Evolutionary conservation across 2,329 filamentous ascomycete species (phyloP).

Genomic region (Lecanoromycetidae sp.): DNA sequence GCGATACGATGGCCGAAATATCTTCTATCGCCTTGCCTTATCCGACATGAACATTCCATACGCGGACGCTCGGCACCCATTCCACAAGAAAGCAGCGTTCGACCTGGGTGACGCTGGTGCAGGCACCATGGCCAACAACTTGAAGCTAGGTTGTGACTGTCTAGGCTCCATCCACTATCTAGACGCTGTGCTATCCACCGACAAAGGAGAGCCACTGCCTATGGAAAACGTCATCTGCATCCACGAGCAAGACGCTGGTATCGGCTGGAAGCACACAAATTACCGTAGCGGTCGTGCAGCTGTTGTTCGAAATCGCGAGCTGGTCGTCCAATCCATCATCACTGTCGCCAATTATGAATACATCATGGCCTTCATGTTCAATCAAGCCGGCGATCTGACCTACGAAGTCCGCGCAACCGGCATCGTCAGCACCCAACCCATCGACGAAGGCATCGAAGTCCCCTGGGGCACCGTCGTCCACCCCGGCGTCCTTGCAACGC

Average conservation of each 20-base stretch:
- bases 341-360: slow-evolving; percentile 64
- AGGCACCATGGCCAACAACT: slow-evolving; percentile 56
- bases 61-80: slow-evolving; percentile 54
- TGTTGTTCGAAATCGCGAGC: slow-evolving; percentile 50
- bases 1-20: slow-evolving; percentile 47
- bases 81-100: slow-evolving; percentile 58
- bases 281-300: slow-evolving; percentile 54
- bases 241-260: slow-evolving; percentile 58
- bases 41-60: slow-evolving; percentile 54
- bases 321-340: slow-evolving; percentile 58
- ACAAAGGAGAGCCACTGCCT: slow-evolving; percentile 45
- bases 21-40: slow-evolving; percentile 55
- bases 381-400: slow-evolving; percentile 54
- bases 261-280: slow-evolving; percentile 62
- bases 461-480: slow-evolving; percentile 58
- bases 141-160: slow-evolving; percentile 59
- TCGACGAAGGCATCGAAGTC: slow-evolving; percentile 52
- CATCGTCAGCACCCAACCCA: slow-evolving; percentile 54
- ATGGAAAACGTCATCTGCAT: slow-evolving; percentile 59
- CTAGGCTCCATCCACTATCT: slow-evolving; percentile 59
- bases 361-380: slow-evolving; percentile 59
- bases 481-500: slow-evolving; percentile 54
- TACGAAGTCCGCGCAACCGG: slow-evolving; percentile 60
- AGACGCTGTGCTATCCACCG: slow-evolving; percentile 44
- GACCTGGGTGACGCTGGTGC: slow-evolving; percentile 57